Percentiles rank a stretch among this genome's conserved stretches.
phyloP scores from a whole-genome alignment of 768 basidiomycete genomes.

The Gymnopilus junonius region DNA sequence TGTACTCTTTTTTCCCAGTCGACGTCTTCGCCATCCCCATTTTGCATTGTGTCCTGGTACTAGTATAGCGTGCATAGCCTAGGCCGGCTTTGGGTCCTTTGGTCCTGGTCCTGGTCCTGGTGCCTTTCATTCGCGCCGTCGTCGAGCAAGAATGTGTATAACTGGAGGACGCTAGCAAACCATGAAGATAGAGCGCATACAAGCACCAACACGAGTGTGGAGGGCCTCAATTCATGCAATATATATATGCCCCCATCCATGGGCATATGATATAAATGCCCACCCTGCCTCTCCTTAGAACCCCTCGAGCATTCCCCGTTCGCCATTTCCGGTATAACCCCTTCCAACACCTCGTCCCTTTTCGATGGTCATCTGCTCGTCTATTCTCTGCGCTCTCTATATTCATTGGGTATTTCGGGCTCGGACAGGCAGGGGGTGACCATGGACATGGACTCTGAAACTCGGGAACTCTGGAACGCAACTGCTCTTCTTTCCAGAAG shows the following conservation, averaged over 20 bases:
- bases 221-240: not conserved
- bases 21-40: too few relatives aligned
- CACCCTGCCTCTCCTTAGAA: not conserved
- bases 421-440: too few relatives aligned
- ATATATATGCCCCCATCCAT: slow-evolving; percentile 4
- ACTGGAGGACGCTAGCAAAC: not conserved
- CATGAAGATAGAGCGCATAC: not conserved
- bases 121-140: not conserved
- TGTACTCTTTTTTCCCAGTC: too few relatives aligned
- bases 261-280: slow-evolving; percentile 4
- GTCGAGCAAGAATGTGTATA: not conserved
- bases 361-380: not conserved
- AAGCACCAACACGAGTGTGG: not conserved
- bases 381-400: too few relatives aligned
- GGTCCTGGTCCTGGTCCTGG: not conserved
- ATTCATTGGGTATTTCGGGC: not conserved
- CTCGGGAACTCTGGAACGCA: too few relatives aligned
- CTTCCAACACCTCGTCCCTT: not conserved
- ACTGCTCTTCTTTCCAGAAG: not conserved
- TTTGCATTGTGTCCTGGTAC: too few relatives aligned
- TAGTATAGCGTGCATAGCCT: too few relatives aligned
- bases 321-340: not conserved
- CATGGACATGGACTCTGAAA: too few relatives aligned
- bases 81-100: not conserved
- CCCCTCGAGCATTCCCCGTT: not conserved